Evolutionary conservation across 345 rosid species (phyloP).

Genomic region (Citrus sinensis): DVS_A1.0 CM039163.1:37797001-37797500

Average conservation of each 20-base stretch:
- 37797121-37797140: background rate
- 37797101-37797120: background rate
- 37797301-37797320: background rate
- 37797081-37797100: background rate
- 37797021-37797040: background rate
- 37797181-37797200: background rate
- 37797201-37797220: background rate
- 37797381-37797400: background rate
- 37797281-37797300: background rate
- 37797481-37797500: background rate
- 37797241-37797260: background rate
- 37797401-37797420: background rate
- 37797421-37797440: background rate
- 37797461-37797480: slow-evolving; percentile 3
- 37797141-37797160: background rate
- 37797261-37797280: background rate
- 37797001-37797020: slow-evolving; percentile 12
- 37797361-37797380: slow-evolving; percentile 10
- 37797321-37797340: background rate
- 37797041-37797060: background rate
- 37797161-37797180: background rate
- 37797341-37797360: background rate
- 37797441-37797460: slow-evolving; percentile 31
- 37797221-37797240: background rate
- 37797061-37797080: background rate